These are phyloP conservation scores for Conticribra weissflogii DNA, from an alignment of 108 stramenopile species.

Conservation along the genomic window DNA sequence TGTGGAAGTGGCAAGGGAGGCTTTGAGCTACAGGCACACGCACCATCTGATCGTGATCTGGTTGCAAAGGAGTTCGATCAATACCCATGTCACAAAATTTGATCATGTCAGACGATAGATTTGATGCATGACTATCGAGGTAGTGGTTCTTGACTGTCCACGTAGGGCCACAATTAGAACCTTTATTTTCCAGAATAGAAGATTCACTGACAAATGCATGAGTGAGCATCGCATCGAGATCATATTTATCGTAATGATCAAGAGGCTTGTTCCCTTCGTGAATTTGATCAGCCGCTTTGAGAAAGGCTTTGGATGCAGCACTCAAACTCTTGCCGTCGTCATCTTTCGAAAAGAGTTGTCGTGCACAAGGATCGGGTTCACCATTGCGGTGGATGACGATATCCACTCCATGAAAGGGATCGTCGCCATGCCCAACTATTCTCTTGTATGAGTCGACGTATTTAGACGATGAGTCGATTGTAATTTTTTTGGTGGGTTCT, in stretches of 20 bases:
- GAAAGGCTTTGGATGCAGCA: conserved; percentile 13
- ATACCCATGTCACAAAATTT: conserved; percentile 75
- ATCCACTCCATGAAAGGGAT: conserved; percentile 33
- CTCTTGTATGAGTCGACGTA: conserved; percentile 10
- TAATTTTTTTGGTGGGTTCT: too few species aligned
- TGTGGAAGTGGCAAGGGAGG: conserved; percentile 82
- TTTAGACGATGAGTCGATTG: too few species aligned
- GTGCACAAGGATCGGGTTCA: conserved; percentile 64
- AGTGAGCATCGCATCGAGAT: conserved; percentile 72
- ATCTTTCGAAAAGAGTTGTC: conserved; percentile 2
- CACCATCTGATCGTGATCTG: conserved; percentile 70
- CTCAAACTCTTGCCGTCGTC: conserved; percentile 12
- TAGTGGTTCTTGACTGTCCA: conserved; percentile 22
- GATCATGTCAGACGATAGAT: conserved; percentile 16
- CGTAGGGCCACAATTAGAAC: conserved; percentile 27
- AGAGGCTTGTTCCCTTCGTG: conserved; percentile 14
- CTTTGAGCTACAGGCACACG: conserved; percentile 26
- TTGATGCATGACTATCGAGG: conserved; percentile 3
- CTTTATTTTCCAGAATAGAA: conserved; percentile 8
- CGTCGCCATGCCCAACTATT: conserved; percentile 10
- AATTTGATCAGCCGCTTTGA: conserved; percentile 2
- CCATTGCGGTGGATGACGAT: conserved; percentile 78
- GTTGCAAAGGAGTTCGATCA: conserved; percentile 67
- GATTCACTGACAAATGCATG: conserved; percentile 36
- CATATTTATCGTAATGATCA: conserved; percentile 57